These are phyloP conservation scores for Vitis hybrid DNA, from an alignment of 177 flowering plant species.

Conservation along the genomic window DNA sequence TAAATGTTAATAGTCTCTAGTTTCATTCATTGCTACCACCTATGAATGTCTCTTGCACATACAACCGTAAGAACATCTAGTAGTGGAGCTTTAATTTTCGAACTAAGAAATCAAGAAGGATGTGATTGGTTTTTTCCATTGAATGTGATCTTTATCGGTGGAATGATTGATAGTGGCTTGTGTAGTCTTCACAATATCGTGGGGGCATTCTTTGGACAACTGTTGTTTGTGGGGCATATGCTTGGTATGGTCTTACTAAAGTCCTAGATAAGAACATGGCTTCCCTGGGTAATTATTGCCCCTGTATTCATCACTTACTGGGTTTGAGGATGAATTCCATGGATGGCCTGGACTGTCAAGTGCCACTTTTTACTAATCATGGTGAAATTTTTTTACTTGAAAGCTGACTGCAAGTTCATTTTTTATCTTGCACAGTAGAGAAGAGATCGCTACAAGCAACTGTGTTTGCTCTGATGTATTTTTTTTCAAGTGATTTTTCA, in stretches of 20 bases:
- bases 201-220: slow-evolving; percentile 11
- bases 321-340: background rate
- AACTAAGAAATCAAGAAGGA: slow-evolving; percentile 1
- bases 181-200: slow-evolving; percentile 5
- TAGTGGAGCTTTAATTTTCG: slow-evolving; percentile 12
- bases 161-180: slow-evolving; percentile 22
- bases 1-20: background rate
- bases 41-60: background rate
- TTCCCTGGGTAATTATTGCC: background rate
- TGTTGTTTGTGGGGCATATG: slow-evolving; percentile 26
- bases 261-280: slow-evolving; percentile 9
- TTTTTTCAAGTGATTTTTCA: no score
- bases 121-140: slow-evolving; percentile 2
- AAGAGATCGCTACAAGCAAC: no score
- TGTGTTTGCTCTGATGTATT: no score
- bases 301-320: background rate
- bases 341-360: background rate
- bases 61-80: background rate
- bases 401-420: no score
- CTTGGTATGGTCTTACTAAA: slow-evolving; percentile 8
- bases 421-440: no score
- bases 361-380: background rate
- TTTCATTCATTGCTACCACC: background rate
- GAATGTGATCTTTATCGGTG: slow-evolving; percentile 8
- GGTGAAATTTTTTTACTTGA: background rate